Percentiles rank a stretch among this genome's conserved stretches.
phyloP scores from a whole-genome alignment of 1,284 basidiomycete species.

The Singerocomus rubriflavus region DNA sequence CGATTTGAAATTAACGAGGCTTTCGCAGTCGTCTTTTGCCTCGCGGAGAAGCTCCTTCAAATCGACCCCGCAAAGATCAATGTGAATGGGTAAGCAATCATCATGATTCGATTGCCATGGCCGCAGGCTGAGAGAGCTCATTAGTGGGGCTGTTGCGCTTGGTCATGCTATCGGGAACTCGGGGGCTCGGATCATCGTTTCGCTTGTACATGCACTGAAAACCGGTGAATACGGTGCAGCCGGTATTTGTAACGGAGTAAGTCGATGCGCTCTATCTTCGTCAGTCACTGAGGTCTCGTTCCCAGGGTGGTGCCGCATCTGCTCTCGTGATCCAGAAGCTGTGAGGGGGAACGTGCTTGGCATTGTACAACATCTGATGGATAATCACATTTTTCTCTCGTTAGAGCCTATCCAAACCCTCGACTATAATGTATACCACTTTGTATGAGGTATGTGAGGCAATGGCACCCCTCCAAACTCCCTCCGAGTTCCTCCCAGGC shows the following conservation, averaged over 20 bases:
- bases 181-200: conserved; percentile 93
- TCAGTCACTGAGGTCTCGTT: conserved; percentile 18
- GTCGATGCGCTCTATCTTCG: conserved; percentile 31
- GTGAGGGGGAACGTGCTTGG: conserved; percentile 41
- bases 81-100: conserved; percentile 68
- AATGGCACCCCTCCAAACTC: not conserved
- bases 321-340: conserved; percentile 88
- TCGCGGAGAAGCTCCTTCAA: conserved; percentile 86
- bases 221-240: conserved; percentile 96
- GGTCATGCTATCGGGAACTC: conserved; percentile 97
- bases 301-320: conserved; percentile 87
- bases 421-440: conserved; percentile 1
- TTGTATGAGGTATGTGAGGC: conserved; percentile 16
- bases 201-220: conserved; percentile 89
- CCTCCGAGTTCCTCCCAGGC: not conserved
- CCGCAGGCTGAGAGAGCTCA: conserved; percentile 13
- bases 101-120: conserved; percentile 3
- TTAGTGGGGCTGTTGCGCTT: conserved; percentile 87
- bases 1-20: conserved; percentile 98
- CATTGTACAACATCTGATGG: conserved; percentile 22
- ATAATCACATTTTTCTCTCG: conserved; percentile 11
- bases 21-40: conserved; percentile 92
- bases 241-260: conserved; percentile 95
- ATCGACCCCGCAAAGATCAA: conserved; percentile 91
- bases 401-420: conserved; percentile 4